A percentile compares a stretch with the other conserved stretches of the same genome.
Evolutionary conservation across 495 filamentous ascomycete genomes (phyloP).

Genomic region (Astrothelium subdiscretum): DNA sequence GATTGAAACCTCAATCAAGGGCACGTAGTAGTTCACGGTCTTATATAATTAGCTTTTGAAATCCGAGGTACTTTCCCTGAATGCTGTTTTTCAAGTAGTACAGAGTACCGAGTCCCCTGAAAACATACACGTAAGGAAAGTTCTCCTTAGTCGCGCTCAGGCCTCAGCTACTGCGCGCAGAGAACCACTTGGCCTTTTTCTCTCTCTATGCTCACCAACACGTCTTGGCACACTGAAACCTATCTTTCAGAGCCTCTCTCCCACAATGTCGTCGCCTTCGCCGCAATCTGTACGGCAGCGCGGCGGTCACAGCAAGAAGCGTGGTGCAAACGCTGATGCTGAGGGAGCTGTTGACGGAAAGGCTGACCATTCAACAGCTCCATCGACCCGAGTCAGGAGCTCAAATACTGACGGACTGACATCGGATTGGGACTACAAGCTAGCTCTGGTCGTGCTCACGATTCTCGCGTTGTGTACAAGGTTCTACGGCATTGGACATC

Average conservation of each 20-base stretch:
- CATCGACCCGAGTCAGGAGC: slow-evolving; percentile 10
- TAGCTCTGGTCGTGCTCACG: slow-evolving; percentile 68
- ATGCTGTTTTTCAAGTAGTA: too few relatives aligned
- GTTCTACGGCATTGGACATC: slow-evolving; percentile 91
- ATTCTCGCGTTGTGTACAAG: slow-evolving; percentile 75
- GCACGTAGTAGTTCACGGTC: too few relatives aligned
- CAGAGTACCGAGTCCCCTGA: too few relatives aligned
- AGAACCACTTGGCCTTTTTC: background rate
- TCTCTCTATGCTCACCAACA: background rate
- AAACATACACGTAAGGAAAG: too few relatives aligned
- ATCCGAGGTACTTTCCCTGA: too few relatives aligned
- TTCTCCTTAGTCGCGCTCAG: background rate
- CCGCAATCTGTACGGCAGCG: slow-evolving; percentile 4
- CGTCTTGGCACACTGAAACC: background rate
- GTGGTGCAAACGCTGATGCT: background rate
- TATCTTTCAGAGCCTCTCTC: background rate
- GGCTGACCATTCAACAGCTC: slow-evolving; percentile 14
- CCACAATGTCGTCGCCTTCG: slow-evolving; percentile 5
- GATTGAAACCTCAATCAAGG: too few relatives aligned
- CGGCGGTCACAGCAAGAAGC: slow-evolving; percentile 3
- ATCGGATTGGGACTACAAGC: slow-evolving; percentile 74
- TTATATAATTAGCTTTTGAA: too few relatives aligned
- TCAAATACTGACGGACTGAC: slow-evolving; percentile 14
- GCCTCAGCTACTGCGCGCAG: background rate
- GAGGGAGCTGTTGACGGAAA: background rate